phyloP scores from a whole-genome alignment of 345 rosid genomes.

The Luvunga scandens region DNA sequence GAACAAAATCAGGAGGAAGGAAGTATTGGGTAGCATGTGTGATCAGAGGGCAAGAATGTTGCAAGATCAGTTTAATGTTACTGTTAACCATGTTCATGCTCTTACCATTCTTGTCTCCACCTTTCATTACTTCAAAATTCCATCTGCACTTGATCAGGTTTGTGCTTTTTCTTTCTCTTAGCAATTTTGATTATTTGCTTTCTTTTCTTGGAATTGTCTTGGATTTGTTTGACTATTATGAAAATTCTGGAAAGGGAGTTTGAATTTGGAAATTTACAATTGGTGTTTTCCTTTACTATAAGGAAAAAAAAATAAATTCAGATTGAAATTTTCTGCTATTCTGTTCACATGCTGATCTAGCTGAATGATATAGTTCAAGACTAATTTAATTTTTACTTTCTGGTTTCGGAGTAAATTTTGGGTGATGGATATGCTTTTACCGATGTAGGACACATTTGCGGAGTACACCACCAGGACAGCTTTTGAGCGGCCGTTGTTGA shows the following conservation, averaged over 20 bases:
- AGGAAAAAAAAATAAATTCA: background rate
- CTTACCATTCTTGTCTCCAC: slow-evolving; percentile 96
- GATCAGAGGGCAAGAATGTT: slow-evolving; percentile 96
- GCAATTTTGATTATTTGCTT: background rate
- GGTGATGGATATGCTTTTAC: slow-evolving; percentile 12
- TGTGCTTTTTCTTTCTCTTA: slow-evolving; percentile 9
- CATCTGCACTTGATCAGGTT: slow-evolving; percentile 99
- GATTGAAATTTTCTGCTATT: slow-evolving; percentile 2
- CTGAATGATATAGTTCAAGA: background rate
- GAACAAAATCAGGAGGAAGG: slow-evolving; percentile 67
- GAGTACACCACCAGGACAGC: slow-evolving; percentile 96
- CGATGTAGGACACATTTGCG: slow-evolving; percentile 84
- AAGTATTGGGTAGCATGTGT: slow-evolving; percentile 81
- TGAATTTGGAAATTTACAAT: background rate
- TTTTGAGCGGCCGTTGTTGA: slow-evolving; percentile 90
- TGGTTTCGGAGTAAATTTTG: background rate
- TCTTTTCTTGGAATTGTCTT: background rate
- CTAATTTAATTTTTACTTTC: background rate
- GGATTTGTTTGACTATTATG: slow-evolving; percentile 1
- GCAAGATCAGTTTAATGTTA: slow-evolving; percentile 95
- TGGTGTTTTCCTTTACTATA: background rate
- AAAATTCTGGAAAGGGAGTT: background rate
- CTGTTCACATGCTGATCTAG: background rate
- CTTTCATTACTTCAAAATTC: slow-evolving; percentile 85
- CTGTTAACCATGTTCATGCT: slow-evolving; percentile 98